Evolutionary conservation across 23 red algal species (phyloP).

Genomic region (Gracilaria vermiculophylla): DNA sequence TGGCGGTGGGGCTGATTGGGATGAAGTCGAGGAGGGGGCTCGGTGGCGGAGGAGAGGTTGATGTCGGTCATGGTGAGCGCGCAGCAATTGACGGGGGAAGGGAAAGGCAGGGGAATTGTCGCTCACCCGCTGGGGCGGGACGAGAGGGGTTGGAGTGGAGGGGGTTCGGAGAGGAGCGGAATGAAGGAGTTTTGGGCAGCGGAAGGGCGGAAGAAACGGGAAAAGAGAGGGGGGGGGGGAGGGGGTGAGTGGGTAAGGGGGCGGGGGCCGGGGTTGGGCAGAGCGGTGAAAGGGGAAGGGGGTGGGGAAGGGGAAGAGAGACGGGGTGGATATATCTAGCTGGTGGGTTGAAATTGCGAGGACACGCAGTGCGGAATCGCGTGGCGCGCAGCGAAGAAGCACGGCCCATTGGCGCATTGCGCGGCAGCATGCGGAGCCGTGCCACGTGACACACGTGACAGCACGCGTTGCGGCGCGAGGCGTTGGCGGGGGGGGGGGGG

Average conservation of each 20-base stretch:
- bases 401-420: constrained; percentile 25
- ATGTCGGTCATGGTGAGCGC: constrained; percentile 24
- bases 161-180: background rate
- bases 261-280: no score
- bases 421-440: background rate
- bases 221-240: background rate
- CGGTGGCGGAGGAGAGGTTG: background rate
- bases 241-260: background rate
- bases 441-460: constrained; percentile 30
- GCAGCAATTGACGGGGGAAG: background rate
- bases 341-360: constrained; percentile 19
- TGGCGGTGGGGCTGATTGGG: background rate
- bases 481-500: no score
- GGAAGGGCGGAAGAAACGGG: background rate
- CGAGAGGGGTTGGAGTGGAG: background rate
- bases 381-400: constrained; percentile 21
- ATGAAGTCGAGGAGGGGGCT: constrained; percentile 4
- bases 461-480: background rate
- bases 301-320: background rate
- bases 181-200: background rate
- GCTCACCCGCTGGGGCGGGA: constrained; percentile 5
- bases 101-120: background rate
- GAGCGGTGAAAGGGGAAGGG: background rate
- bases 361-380: constrained; percentile 25
- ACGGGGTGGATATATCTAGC: background rate